Base-by-base conservation (phyloP, 179 eudicot species). In the Amaranthus tricolor region DNA sequence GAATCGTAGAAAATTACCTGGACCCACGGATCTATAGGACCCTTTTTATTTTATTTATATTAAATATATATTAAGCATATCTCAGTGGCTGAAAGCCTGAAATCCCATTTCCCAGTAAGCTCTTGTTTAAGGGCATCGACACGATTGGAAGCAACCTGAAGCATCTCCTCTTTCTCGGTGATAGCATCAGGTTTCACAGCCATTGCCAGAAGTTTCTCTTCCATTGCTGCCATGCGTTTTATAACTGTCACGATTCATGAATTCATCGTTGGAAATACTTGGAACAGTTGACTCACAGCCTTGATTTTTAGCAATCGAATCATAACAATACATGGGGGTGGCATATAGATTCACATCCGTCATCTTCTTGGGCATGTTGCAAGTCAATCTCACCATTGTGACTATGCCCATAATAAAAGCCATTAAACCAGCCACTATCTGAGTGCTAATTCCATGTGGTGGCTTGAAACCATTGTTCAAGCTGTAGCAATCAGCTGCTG, bases 171-270 rank as follows among this genome's bases (percentile, higher is more conserved):
- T 82, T 88, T 89, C 82, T 91, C 92, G 5, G 91, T 79, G 77
- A 88, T 80, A 7, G 78, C 77, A 61, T 87, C 85, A 7, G 91
- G 89, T 79, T 83, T 88, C 70, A 77, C 82, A 76, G 84, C 79
- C 79, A 91, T 86, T 60, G 83, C 82, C 73, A 66, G 64, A 62
- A 88, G 84, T 76, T 82, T 86, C 78, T 91, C 97, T 82, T 91
- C 97, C 83, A 91, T 80, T 44, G 80, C 91, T 13, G 85, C 82
- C 92, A 91, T 84, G 66, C 87, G 90, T 79, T 90, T 91, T 81
- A 87, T 83, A 74, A 88, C 87, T 19, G 88, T 80, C 66, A n/a
- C n/a, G n/a, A n/a, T n/a, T n/a, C n/a, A 90, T 66, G 83, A 82
- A 88, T n/a, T 91, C 92, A 11, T 69, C 79, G 40, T 73, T 78